phyloP scores from a whole-genome alignment of 1,284 basidiomycete species.

The Neonothopanus nambi region DNA sequence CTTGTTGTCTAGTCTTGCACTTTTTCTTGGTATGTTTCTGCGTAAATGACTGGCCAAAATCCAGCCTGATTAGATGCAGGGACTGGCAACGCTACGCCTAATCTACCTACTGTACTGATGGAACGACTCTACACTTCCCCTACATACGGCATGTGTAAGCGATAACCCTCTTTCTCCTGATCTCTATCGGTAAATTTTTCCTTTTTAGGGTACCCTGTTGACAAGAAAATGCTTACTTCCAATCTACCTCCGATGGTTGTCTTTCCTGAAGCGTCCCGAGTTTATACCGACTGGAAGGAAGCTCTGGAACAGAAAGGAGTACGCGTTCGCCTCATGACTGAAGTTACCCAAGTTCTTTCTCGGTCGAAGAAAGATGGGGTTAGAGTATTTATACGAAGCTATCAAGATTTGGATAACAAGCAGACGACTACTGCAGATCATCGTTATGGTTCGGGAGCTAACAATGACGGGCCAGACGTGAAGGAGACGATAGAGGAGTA shows the following conservation, averaged over 20 bases:
- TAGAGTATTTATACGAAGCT: constrained; percentile 1
- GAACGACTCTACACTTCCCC: constrained; percentile 18
- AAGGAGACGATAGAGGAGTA: constrained; percentile 33
- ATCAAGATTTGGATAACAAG: not conserved
- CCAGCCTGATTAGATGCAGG: constrained; percentile 1
- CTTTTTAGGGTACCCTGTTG: constrained; percentile 16
- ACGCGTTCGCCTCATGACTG: constrained; percentile 12
- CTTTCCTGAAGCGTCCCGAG: constrained; percentile 16
- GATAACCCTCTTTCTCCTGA: not conserved
- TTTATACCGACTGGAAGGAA: constrained; percentile 15
- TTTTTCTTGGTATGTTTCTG: constrained; percentile 14
- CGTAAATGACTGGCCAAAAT: not conserved
- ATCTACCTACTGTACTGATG: constrained; percentile 21
- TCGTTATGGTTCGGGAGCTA: not conserved
- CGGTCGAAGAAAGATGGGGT: constrained; percentile 14
- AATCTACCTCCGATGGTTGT: constrained; percentile 21
- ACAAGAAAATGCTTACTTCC: constrained; percentile 14
- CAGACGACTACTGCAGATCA: not conserved
- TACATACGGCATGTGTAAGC: constrained; percentile 21
- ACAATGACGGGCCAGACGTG: not conserved
- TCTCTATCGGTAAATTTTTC: not conserved
- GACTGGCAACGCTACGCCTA: constrained; percentile 20
- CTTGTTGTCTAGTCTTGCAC: constrained; percentile 11
- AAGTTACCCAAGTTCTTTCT: constrained; percentile 11
- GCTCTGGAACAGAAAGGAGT: constrained; percentile 13